Evolutionary conservation across 2,329 filamentous ascomycete genomes (phyloP), one percentile per base, ranked within the genome.

Genomic region (Talaromyces sp.): DNA sequence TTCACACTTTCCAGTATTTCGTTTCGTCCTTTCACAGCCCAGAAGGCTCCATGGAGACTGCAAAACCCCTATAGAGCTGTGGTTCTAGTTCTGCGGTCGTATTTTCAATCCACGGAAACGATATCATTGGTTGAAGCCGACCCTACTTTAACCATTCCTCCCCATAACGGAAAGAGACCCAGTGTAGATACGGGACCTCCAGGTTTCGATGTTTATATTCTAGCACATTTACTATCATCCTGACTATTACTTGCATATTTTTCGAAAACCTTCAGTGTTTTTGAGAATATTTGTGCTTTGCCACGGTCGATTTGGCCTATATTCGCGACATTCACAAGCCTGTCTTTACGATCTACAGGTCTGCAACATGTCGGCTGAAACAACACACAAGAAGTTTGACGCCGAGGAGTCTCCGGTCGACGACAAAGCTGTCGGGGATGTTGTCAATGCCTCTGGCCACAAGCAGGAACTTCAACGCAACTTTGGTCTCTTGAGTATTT

Each of bases 401-500:
- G 67, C 68, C 33, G 52, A 71, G 43, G 73, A 75, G 57, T 52
- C 69, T 14, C 60, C 69, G 13, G 66, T 70, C 3, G 72, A 76
- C 50, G 73, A 74, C 41, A 67, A 71, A 33, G 58, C 63, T n/a
- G 66, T 71, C 11, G 69, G 82, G 11, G 75, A 81, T 37, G 71
- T 81, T n/a, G 73, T 89, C 72, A 90, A 90, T 70, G 86, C 86
- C 0, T 87, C 87, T 1, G 87, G 87, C 6, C 86, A 89, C 73
- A 80, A 79, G 67, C 87, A 89, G 73, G 86, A 89, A 73, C 76
- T 90, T 43, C 83, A 84, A 65, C 81, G 87, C 16, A 87, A 89
- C 70, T 89, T 89, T 73, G 83, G 85, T 41, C 76, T 89, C 9
- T 69, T 87, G 56, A 84, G 83, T 60, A 83, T 89, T 49, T 85